Base-by-base conservation (phyloP, 371 early-diverging fungal species). In the Apophysomyces variabilis region DNA sequence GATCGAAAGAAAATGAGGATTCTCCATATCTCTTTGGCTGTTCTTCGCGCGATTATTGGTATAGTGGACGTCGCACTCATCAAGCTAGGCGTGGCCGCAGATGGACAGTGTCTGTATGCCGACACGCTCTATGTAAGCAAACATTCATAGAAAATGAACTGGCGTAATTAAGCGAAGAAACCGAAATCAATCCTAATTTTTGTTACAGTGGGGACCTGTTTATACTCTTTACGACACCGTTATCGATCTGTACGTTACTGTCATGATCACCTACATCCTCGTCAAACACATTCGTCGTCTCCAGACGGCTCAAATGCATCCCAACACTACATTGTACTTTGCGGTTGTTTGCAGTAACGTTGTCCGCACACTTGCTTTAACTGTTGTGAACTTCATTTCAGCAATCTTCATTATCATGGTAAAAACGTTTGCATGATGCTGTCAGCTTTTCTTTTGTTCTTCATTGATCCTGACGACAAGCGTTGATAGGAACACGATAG, bases 171-270 rank as follows among this genome's bases (percentile, higher is more conserved):
- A 26, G 32, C 32, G 32, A 26, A 3, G 32, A 3, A 26, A 26
- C 32, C 32, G 32, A 26, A 26, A 41, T 57, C 16, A 47, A 18
- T 62, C 44, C 5, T 32, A 13, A 44, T 50, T 16, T 57, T 36
- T 50, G 39, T 16, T 13, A 47, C 54, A 70, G 70, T 80, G 81
- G 81, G 78, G 82, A 3, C 74, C 77, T 12, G 72, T 82, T 4
- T 82, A 82, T 58, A 79, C 79, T 4, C 58, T 82, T 39, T 66
- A 65, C 32, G 82, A 82, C 44, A 77, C 79, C 8, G 7, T 67
- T 1, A 73, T 79, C 13, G 82, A 82, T 65, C 18, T 79, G 1
- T 82, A 82, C 39, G 79, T 79, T 4, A 79, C 79, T 5, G 0
- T 72, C 12, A 69, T 73, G 63, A 77, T 82, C 9, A 72, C 67